Conservation (phyloP, 1,139 yeast species). For the Diutina mesorugosa region DNA sequence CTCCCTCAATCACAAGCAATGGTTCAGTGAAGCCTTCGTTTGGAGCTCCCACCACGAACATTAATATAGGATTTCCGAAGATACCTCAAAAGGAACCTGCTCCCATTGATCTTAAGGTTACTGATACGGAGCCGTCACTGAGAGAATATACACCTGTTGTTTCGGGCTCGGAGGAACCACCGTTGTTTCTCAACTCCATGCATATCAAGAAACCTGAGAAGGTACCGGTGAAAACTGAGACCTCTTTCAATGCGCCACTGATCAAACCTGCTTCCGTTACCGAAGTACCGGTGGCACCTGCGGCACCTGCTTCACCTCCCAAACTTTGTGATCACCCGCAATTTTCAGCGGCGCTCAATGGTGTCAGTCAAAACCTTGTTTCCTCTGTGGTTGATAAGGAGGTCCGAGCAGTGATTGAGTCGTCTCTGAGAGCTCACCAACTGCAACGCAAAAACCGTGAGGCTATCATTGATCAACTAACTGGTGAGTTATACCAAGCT, state of each 20-base stretch:
- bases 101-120: too few species aligned
- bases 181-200: background rate
- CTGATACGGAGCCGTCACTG: background rate
- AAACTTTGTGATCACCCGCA: conserved; percentile 10
- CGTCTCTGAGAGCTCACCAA: conserved; percentile 15
- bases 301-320: conserved; percentile 2
- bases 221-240: background rate
- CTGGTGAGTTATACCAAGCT: conserved; percentile 37
- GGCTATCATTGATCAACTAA: background rate
- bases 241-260: background rate
- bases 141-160: background rate
- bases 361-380: conserved; percentile 18
- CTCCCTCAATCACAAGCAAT: background rate
- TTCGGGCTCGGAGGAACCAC: background rate
- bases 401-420: conserved; percentile 16
- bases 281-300: background rate
- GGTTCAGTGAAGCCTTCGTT: background rate
- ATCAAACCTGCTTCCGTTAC: background rate
- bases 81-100: too few species aligned
- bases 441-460: background rate
- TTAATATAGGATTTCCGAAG: too few species aligned
- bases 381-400: conserved; percentile 18
- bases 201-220: background rate
- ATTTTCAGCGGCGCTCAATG: conserved; percentile 11
- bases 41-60: background rate